Evolutionary conservation across 1,284 basidiomycete genomes (phyloP).

Genomic region (Rhizoctonia solani): DNA sequence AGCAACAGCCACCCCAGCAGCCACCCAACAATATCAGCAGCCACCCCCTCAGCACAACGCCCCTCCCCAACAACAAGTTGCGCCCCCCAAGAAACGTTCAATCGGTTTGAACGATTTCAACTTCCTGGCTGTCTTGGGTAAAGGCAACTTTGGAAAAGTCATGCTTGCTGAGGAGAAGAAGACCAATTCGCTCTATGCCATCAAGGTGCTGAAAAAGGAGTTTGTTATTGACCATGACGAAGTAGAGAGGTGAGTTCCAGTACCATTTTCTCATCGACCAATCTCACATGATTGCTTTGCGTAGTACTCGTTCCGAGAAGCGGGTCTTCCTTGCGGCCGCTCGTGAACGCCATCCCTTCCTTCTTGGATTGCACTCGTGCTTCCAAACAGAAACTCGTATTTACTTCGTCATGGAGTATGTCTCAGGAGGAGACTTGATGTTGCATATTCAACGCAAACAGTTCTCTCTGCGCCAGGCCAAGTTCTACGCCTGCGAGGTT

Average conservation of each 20-base stretch:
- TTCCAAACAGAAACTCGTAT: slow-evolving; percentile 99
- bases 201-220: slow-evolving; percentile 99
- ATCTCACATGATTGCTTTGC: slow-evolving; percentile 3
- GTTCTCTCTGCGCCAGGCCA: slow-evolving; percentile 83
- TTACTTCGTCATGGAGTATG: slow-evolving; percentile 82
- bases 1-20: slow-evolving; percentile 41
- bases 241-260: slow-evolving; percentile 82
- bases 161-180: slow-evolving; percentile 99
- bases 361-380: slow-evolving; percentile 96
- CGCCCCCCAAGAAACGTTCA: slow-evolving; percentile 62
- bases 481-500: slow-evolving; percentile 99
- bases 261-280: slow-evolving; percentile 3
- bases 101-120: slow-evolving; percentile 99
- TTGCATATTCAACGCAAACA: slow-evolving; percentile 81
- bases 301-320: slow-evolving; percentile 97
- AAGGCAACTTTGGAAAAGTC: slow-evolving; percentile 99
- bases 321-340: slow-evolving; percentile 97
- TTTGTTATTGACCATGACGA: slow-evolving; percentile 99
- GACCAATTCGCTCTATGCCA: slow-evolving; percentile 88
- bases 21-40: slow-evolving; percentile 47
- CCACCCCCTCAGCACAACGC: slow-evolving; percentile 45
- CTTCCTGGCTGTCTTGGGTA: slow-evolving; percentile 97
- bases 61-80: slow-evolving; percentile 40
- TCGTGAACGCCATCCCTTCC: slow-evolving; percentile 95
- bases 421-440: slow-evolving; percentile 81